Conservation (phyloP, 257 asterid genomes). For the Plantago major region DNA sequence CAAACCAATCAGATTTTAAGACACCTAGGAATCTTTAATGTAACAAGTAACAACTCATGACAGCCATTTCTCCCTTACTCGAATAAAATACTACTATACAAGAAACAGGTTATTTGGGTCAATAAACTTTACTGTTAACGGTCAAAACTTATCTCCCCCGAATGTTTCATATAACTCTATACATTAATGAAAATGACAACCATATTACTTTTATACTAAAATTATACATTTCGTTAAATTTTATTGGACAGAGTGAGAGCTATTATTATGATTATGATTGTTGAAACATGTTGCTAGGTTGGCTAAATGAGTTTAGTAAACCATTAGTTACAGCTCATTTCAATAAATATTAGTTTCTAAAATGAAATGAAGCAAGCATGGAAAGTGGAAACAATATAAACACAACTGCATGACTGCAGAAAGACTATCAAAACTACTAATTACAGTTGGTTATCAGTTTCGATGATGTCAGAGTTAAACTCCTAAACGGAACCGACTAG, state of each 20-base stretch:
- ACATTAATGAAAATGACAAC: too few species aligned
- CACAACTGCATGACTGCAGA: neutral
- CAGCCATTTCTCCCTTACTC: neutral
- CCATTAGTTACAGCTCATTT: neutral
- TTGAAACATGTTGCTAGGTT: too few species aligned
- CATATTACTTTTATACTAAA: too few species aligned
- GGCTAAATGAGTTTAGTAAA: neutral
- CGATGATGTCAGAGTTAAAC: neutral
- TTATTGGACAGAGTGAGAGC: too few species aligned
- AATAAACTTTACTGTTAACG: too few species aligned
- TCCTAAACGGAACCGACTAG: neutral
- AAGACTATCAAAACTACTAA: neutral
- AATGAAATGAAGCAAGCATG: neutral
- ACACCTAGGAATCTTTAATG: neutral
- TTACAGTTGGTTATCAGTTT: neutral
- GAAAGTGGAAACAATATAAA: neutral
- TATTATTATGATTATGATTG: too few species aligned
- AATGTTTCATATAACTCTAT: too few species aligned
- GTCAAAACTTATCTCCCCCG: too few species aligned
- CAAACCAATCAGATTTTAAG: neutral
- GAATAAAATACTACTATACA: neutral
- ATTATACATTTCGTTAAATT: too few species aligned
- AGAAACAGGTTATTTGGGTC: neutral
- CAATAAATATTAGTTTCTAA: neutral
- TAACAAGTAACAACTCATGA: slow-evolving; percentile 6